A percentile compares a stretch with the other conserved stretches of the same genome.
Conservation (phyloP, 345 rosid genomes). For the Hevea brasiliensis region DNA sequence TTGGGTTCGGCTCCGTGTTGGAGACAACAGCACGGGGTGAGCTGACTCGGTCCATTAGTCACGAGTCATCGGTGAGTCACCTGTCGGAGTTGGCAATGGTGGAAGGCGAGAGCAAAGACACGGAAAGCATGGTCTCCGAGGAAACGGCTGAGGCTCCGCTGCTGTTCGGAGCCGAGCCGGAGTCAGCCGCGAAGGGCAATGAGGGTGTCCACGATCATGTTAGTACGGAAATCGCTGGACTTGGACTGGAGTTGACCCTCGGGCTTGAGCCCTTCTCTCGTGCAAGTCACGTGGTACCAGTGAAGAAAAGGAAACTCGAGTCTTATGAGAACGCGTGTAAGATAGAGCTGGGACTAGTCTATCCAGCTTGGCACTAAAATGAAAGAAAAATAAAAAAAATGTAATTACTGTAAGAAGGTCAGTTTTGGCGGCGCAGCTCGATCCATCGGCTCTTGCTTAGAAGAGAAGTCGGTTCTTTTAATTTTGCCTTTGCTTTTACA, state of each 20-base stretch:
- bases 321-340: conserved; percentile 43
- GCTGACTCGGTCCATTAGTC: conserved; percentile 64
- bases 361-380: background rate
- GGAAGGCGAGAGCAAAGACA: conserved; percentile 61
- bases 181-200: conserved; percentile 14
- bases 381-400: too few species aligned
- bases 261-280: conserved; percentile 57
- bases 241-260: conserved; percentile 62
- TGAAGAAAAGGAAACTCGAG: conserved; percentile 66
- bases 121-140: conserved; percentile 60
- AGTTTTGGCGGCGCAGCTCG: conserved; percentile 28
- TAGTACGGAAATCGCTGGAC: conserved; percentile 12
- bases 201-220: background rate
- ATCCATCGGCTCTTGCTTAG: conserved; percentile 10
- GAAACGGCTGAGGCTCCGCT: conserved; percentile 50
- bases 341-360: conserved; percentile 60
- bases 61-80: conserved; percentile 87
- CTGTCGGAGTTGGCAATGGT: conserved; percentile 65
- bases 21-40: conserved; percentile 19
- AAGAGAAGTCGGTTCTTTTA: conserved; percentile 4
- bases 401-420: background rate
- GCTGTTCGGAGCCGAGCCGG: conserved; percentile 35
- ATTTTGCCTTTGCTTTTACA: background rate
- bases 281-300: conserved; percentile 58
- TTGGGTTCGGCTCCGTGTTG: background rate